Base-by-base conservation (phyloP, 192 early-diverging fungal species). In the Geranomyces michiganensis region DNA sequence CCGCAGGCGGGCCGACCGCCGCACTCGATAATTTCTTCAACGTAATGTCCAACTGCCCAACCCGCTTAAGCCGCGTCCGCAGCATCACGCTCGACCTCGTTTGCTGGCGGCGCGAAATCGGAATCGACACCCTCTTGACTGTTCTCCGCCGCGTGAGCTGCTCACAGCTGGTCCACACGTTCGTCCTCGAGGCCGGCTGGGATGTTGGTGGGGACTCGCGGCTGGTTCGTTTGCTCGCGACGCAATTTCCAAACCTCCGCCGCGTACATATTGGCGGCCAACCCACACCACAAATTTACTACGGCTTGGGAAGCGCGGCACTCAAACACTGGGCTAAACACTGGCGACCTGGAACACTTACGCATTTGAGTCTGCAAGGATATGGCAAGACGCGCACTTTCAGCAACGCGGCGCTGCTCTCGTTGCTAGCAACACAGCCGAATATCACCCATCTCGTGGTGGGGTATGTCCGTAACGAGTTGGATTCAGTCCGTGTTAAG, bases 111-210 rank as follows among this genome's bases (percentile, higher is more conserved):
- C 62, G 62, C 2, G 10, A 45, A 9, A 45, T 64, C 19, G 33
- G 41, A 1, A 29, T 46, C 8, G 62, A 64, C 14, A 21, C 44
- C 13, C 43, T 64, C 12, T 41, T 41, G 2, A 19, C 7, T 3
- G 36, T 64, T 24, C 43, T 64, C n/a, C 17, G 62, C 33, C 41
- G 41, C 62, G 41, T 64, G 33, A n/a, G 33, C 12, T 8, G 22
- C 41, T 41, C 44, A 24, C 21, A 64, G 2, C 62, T 41, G 1
- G 44, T 64, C 7, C 41, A 64, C 62, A 64, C 62, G 1, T 13
- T 64, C 19, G 43, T 64, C 17, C 43, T 64, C 33, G 62, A 64
- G 22, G 21, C 62, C 14, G 44, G 21, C 9, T 64, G 62, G 62
- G 43, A 64, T 64, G 62, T 64, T 9, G 7, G 29, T 17, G 58